Percentiles rank a stretch among this genome's conserved stretches.
Evolutionary conservation across 257 asterid species (phyloP).

Genomic region (Osmanthus fragrans): DNA sequence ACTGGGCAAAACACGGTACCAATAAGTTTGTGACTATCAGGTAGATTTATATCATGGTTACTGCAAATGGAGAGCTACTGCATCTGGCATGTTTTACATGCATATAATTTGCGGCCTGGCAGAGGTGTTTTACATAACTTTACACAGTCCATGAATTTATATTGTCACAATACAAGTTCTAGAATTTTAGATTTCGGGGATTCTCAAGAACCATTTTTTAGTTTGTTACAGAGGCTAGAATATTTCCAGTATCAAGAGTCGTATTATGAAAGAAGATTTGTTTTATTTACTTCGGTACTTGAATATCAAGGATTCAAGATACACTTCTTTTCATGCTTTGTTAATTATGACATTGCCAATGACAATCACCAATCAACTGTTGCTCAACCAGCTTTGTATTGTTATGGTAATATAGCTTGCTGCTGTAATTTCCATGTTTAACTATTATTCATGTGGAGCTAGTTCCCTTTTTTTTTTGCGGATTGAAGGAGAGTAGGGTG

Average conservation of each 20-base stretch:
- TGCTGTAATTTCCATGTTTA: not conserved
- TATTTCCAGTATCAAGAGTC: slow-evolving; percentile 38
- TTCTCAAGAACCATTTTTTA: slow-evolving; percentile 37
- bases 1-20: slow-evolving; percentile 98
- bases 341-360: not conserved
- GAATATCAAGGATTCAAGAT: slow-evolving; percentile 17
- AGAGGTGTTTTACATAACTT: slow-evolving; percentile 17
- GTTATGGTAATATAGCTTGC: not conserved
- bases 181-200: slow-evolving; percentile 29
- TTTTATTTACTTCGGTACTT: slow-evolving; percentile 25
- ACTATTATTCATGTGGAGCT: not conserved
- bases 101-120: slow-evolving; percentile 64
- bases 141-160: slow-evolving; percentile 22
- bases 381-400: not conserved
- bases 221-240: slow-evolving; percentile 39
- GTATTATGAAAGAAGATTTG: slow-evolving; percentile 39
- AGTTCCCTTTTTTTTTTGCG: not conserved
- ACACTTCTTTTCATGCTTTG: not conserved
- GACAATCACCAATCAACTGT: not conserved
- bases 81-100: slow-evolving; percentile 49
- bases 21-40: slow-evolving; percentile 95
- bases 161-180: slow-evolving; percentile 24
- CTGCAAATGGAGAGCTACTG: slow-evolving; percentile 21
- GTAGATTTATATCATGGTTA: slow-evolving; percentile 38
- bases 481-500: not conserved